These are phyloP conservation scores for Scalesia atractyloides DNA, from an alignment of 129 eudicot genomes.

Conservation along the genomic window DNA sequence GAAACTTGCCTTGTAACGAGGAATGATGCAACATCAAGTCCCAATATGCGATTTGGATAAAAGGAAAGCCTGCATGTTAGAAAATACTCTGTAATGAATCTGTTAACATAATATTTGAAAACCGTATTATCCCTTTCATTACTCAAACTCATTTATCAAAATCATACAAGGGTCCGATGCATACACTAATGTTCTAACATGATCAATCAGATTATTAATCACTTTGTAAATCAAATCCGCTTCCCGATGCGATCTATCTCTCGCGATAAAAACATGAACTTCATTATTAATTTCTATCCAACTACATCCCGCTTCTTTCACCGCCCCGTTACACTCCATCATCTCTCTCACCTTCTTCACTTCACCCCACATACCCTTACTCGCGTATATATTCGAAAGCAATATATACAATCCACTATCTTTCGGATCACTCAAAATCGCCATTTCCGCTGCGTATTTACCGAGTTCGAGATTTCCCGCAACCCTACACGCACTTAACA, in stretches of 20 bases:
- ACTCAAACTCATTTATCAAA: conserved; percentile 26
- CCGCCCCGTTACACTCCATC: conserved; percentile 57
- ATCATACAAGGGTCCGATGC: conserved; percentile 34
- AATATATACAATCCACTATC: conserved; percentile 74
- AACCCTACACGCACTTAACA: conserved; percentile 64
- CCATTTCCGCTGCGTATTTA: conserved; percentile 69
- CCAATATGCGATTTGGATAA: conserved; percentile 74
- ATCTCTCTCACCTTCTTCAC: conserved; percentile 56
- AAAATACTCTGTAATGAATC: neutral
- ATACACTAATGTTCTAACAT: conserved; percentile 40
- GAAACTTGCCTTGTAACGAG: conserved; percentile 70
- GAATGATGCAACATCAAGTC: conserved; percentile 93
- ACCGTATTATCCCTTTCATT: neutral
- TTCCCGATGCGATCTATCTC: conserved; percentile 46
- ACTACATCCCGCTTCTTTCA: conserved; percentile 71
- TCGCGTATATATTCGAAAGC: conserved; percentile 70
- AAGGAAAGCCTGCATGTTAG: conserved; percentile 48
- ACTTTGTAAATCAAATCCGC: conserved; percentile 42
- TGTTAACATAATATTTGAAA: neutral
- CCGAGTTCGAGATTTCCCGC: conserved; percentile 55
- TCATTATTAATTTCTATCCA: conserved; percentile 63
- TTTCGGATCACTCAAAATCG: conserved; percentile 47
- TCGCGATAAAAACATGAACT: conserved; percentile 50
- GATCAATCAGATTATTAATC: conserved; percentile 38
- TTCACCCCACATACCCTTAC: conserved; percentile 62